These are phyloP conservation scores for Boletus patriciae DNA, from an alignment of 768 basidiomycete species.

Conservation along the genomic window DNA sequence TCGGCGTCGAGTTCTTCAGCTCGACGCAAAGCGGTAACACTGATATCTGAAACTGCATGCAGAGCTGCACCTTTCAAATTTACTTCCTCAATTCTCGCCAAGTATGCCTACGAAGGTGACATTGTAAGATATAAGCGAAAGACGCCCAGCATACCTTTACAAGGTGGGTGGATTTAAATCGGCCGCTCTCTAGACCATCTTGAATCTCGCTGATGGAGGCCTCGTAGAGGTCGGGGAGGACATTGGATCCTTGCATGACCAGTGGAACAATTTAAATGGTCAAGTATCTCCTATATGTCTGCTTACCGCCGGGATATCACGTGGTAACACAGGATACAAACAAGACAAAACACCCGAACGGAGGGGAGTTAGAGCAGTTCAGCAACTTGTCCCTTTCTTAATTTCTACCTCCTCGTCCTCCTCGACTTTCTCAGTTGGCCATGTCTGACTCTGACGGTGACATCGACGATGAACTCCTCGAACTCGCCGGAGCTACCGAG, in stretches of 20 bases:
- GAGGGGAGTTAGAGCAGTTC: neutral
- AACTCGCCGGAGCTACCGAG: slow-evolving; percentile 67
- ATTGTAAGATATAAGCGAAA: neutral
- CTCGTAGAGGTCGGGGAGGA: slow-evolving; percentile 57
- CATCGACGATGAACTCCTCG: slow-evolving; percentile 73
- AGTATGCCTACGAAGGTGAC: slow-evolving; percentile 49
- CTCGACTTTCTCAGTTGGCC: slow-evolving; percentile 4
- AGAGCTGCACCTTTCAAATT: slow-evolving; percentile 58
- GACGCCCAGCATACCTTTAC: slow-evolving; percentile 46
- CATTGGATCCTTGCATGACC: slow-evolving; percentile 3
- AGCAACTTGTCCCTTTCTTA: neutral
- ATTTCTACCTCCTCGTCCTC: neutral
- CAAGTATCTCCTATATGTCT: neutral
- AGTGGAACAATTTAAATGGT: neutral
- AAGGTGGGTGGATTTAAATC: slow-evolving; percentile 60
- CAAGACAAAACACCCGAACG: slow-evolving; percentile 16
- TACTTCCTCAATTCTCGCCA: slow-evolving; percentile 68
- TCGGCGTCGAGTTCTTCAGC: slow-evolving; percentile 53
- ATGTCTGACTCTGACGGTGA: slow-evolving; percentile 56
- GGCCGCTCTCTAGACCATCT: slow-evolving; percentile 46
- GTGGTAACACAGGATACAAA: slow-evolving; percentile 20
- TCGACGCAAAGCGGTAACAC: slow-evolving; percentile 49
- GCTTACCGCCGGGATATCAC: slow-evolving; percentile 14
- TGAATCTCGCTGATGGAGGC: slow-evolving; percentile 57
- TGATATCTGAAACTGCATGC: slow-evolving; percentile 59